Percentiles rank a stretch among this genome's conserved stretches.
These are phyloP conservation scores for Cutaneotrichosporon sp. DNA, from an alignment of 1,284 basidiomycete species.

Conservation along the genomic window DNA sequence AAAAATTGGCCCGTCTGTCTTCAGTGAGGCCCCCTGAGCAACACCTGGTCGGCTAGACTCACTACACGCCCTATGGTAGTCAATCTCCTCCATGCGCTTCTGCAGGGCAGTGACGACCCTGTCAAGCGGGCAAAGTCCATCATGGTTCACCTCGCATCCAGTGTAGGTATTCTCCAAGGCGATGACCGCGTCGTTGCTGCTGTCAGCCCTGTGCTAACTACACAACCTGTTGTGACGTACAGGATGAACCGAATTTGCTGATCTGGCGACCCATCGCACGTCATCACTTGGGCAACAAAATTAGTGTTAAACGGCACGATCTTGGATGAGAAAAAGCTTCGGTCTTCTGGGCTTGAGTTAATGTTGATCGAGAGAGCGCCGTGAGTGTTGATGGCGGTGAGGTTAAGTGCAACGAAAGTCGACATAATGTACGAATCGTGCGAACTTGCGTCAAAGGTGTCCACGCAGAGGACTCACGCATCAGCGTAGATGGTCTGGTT, in stretches of 20 bases:
- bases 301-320: constrained; percentile 68
- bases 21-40: background rate
- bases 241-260: constrained; percentile 46
- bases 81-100: constrained; percentile 62
- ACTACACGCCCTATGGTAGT: constrained; percentile 68
- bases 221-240: constrained; percentile 11
- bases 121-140: constrained; percentile 74
- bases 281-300: constrained; percentile 39
- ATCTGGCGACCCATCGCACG: constrained; percentile 29
- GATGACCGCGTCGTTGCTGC: constrained; percentile 72
- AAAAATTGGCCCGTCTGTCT: background rate
- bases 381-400: constrained; percentile 50
- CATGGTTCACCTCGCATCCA: constrained; percentile 61
- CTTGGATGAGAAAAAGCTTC: constrained; percentile 61
- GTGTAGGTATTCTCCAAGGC: constrained; percentile 66
- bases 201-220: no score
- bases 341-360: constrained; percentile 2
- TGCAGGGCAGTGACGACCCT: constrained; percentile 68
- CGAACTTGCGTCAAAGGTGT: background rate
- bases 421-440: constrained; percentile 67
- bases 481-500: constrained; percentile 67
- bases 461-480: constrained; percentile 12
- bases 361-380: constrained; percentile 22
- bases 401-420: constrained; percentile 67
- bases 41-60: background rate